phyloP scores from a whole-genome alignment of 1,284 basidiomycete species.

The Peniophora sp. region DNA sequence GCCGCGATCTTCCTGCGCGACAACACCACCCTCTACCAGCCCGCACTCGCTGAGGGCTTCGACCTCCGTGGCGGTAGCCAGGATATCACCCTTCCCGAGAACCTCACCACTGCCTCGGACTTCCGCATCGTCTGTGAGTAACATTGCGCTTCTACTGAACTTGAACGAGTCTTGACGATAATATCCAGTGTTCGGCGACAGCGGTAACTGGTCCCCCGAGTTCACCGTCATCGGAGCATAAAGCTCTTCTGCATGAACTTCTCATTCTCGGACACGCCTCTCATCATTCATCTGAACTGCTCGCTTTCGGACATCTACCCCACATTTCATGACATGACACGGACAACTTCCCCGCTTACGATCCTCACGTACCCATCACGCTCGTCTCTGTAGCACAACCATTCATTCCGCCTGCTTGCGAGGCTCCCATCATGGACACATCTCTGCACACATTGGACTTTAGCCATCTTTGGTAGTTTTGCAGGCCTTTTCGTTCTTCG shows the following conservation, averaged over 20 bases:
- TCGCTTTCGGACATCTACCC: neutral
- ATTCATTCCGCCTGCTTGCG: neutral
- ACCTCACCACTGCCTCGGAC: constrained; percentile 14
- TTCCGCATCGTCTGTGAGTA: constrained; percentile 19
- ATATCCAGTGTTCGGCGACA: constrained; percentile 41
- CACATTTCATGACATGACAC: neutral
- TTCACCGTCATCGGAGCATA: constrained; percentile 26
- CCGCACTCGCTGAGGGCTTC: constrained; percentile 16
- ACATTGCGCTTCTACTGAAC: neutral
- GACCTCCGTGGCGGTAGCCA: constrained; percentile 14
- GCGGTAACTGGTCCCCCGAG: constrained; percentile 32
- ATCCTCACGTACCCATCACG: neutral
- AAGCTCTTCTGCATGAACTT: neutral
- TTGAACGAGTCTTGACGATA: neutral
- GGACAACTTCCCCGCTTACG: neutral
- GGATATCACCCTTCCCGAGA: constrained; percentile 17
- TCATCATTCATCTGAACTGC: neutral
- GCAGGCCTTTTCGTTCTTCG: too few species aligned
- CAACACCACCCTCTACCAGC: constrained; percentile 4
- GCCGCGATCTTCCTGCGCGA: constrained; percentile 13
- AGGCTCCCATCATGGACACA: too few species aligned
- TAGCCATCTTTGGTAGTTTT: too few species aligned
- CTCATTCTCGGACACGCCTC: neutral
- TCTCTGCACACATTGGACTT: too few species aligned
- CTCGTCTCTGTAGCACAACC: neutral